Percentiles rank a stretch among this genome's conserved stretches.
Evolutionary conservation across 1,139 yeast species (phyloP).

Genomic region (Pneumocystis wakefieldiae): DNA sequence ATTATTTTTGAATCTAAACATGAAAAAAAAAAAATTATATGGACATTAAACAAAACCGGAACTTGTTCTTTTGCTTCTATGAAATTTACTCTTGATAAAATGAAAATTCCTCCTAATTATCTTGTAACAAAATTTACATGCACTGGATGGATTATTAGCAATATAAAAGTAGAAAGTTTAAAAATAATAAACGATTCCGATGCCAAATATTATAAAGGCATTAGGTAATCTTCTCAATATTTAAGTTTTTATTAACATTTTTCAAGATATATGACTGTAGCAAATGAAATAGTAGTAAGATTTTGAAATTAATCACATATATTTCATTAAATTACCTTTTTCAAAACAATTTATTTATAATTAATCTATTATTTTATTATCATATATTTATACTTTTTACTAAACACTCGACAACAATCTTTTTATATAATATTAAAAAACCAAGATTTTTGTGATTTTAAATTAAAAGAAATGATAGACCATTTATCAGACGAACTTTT

Average conservation of each 20-base stretch:
- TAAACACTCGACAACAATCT: not conserved
- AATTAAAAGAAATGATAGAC: not conserved
- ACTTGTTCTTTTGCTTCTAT: not conserved
- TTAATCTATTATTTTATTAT: not conserved
- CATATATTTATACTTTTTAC: not conserved
- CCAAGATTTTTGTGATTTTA: not conserved
- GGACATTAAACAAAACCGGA: not conserved
- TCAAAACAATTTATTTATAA: not conserved
- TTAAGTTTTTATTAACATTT: not conserved
- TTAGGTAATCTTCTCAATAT: conserved; percentile 1
- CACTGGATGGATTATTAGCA: not conserved
- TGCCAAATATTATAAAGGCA: conserved; percentile 2
- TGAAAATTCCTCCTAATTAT: not conserved
- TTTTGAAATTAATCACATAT: not conserved
- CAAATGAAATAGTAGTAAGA: not conserved
- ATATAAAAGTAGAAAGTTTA: conserved; percentile 1
- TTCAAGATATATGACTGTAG: not conserved
- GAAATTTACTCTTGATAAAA: not conserved
- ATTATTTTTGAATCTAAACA: not conserved
- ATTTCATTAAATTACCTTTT: not conserved
- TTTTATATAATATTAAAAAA: not conserved
- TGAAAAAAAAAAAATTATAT: conserved; percentile 2
- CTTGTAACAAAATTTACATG: conserved; percentile 2
- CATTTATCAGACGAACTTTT: conserved; percentile 6
- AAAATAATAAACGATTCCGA: conserved; percentile 1